These are phyloP conservation scores for Scleromitrula shiraiana DNA, from an alignment of 2,329 filamentous ascomycete species.

Conservation along the genomic window DNA sequence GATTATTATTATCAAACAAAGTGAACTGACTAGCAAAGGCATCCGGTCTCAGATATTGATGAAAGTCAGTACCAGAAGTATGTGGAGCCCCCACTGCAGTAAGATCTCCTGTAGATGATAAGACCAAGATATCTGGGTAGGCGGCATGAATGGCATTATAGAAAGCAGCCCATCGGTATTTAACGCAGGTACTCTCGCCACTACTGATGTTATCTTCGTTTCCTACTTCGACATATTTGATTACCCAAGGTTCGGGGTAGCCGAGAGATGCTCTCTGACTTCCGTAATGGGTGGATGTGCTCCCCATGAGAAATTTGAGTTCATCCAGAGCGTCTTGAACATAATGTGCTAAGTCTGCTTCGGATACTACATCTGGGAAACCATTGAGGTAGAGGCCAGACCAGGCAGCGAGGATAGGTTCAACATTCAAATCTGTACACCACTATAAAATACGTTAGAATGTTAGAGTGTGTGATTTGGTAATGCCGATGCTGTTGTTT, in stretches of 20 bases:
- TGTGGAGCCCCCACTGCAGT: slow-evolving; percentile 5
- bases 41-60: slow-evolving; percentile 23
- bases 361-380: slow-evolving; percentile 33
- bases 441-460: slow-evolving; percentile 28
- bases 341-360: slow-evolving; percentile 37
- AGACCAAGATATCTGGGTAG: slow-evolving; percentile 37
- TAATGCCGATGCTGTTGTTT: no score
- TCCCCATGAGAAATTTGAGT: slow-evolving; percentile 43
- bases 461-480: neutral
- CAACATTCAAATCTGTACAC: slow-evolving; percentile 40
- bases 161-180: slow-evolving; percentile 39
- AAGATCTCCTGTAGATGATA: slow-evolving; percentile 29
- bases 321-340: slow-evolving; percentile 42
- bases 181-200: slow-evolving; percentile 31
- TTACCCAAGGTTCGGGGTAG: slow-evolving; percentile 40
- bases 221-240: slow-evolving; percentile 42
- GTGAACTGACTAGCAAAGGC: slow-evolving; percentile 18
- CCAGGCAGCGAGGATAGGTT: slow-evolving; percentile 41
- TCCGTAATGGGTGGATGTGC: slow-evolving; percentile 37
- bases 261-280: slow-evolving; percentile 41
- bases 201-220: slow-evolving; percentile 44
- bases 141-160: slow-evolving; percentile 36
- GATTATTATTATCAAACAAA: slow-evolving; percentile 16
- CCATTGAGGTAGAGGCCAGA: slow-evolving; percentile 36
- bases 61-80: slow-evolving; percentile 18